Evolutionary conservation across 164 flowering plant species (phyloP).

Genomic region (Dillenia suffruticosa): DNA sequence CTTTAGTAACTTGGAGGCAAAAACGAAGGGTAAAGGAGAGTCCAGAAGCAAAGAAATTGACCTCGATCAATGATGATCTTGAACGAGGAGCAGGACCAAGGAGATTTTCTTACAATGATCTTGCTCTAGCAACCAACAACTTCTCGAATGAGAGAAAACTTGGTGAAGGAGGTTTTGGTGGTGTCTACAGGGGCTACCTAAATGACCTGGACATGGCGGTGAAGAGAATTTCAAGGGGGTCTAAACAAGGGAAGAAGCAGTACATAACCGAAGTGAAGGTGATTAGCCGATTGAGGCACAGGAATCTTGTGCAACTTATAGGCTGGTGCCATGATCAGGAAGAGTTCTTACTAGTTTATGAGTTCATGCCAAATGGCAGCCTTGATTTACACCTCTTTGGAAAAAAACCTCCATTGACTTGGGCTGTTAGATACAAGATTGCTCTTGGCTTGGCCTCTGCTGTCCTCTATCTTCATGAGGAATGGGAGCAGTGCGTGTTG

Average conservation of each 20-base stretch:
- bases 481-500: constrained; percentile 12
- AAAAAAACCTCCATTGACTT: not conserved
- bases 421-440: constrained; percentile 5
- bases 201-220: constrained; percentile 6
- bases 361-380: constrained; percentile 13
- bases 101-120: constrained; percentile 6
- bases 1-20: too few species aligned
- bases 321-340: not conserved
- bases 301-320: not conserved
- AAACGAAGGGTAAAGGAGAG: too few species aligned
- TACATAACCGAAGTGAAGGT: constrained; percentile 10
- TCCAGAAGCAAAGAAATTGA: too few species aligned
- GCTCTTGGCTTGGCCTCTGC: constrained; percentile 7
- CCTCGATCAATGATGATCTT: not conserved
- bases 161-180: not conserved
- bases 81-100: constrained; percentile 3
- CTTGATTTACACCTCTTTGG: constrained; percentile 11
- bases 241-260: too few species aligned
- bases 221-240: constrained; percentile 6
- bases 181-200: constrained; percentile 10
- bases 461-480: constrained; percentile 14
- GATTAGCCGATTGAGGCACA: constrained; percentile 20
- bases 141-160: not conserved
- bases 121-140: constrained; percentile 7
- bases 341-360: not conserved